phyloP scores from a whole-genome alignment of 768 basidiomycete genomes.

The Serendipita sp. region DNA sequence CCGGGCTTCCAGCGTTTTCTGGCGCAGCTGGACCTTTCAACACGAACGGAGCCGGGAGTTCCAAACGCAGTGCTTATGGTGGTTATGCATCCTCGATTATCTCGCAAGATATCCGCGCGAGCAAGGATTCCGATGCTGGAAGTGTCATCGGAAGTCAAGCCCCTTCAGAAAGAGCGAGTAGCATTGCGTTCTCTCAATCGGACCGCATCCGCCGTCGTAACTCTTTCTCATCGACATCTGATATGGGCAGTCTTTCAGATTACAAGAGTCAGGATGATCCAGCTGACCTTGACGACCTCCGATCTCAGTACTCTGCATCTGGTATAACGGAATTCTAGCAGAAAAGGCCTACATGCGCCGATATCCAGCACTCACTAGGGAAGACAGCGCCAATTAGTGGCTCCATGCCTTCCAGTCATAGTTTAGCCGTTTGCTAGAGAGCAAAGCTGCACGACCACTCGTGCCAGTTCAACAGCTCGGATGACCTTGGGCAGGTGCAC shows the following conservation, averaged over 20 bases:
- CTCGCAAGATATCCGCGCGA: conserved; percentile 74
- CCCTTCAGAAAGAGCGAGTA: conserved; percentile 30
- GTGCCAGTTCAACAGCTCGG: too few species aligned
- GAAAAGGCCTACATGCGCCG: too few species aligned
- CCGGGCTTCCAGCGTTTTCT: conserved; percentile 72
- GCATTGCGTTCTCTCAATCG: conserved; percentile 78
- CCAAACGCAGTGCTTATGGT: conserved; percentile 62
- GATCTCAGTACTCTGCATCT: conserved; percentile 71
- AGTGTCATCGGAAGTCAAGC: conserved; percentile 20
- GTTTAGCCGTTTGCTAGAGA: too few species aligned
- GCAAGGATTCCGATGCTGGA: conserved; percentile 40
- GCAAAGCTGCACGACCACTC: too few species aligned
- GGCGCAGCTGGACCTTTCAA: conserved; percentile 54
- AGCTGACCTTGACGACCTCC: conserved; percentile 69
- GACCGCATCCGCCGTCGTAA: conserved; percentile 67
- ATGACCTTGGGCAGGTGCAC: too few species aligned
- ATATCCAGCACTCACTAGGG: too few species aligned
- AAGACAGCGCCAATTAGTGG: too few species aligned
- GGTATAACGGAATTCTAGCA: conserved; percentile 70
- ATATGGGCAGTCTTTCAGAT: conserved; percentile 62
- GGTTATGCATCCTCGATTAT: conserved; percentile 51
- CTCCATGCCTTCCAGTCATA: too few species aligned
- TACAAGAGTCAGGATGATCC: conserved; percentile 79
- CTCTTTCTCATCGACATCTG: conserved; percentile 63
- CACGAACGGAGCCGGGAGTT: conserved; percentile 45